Percentiles rank a stretch among this genome's conserved stretches.
phyloP scores from a whole-genome alignment of 352 stramenopile species.

The Phytophthora hybrid region DNA sequence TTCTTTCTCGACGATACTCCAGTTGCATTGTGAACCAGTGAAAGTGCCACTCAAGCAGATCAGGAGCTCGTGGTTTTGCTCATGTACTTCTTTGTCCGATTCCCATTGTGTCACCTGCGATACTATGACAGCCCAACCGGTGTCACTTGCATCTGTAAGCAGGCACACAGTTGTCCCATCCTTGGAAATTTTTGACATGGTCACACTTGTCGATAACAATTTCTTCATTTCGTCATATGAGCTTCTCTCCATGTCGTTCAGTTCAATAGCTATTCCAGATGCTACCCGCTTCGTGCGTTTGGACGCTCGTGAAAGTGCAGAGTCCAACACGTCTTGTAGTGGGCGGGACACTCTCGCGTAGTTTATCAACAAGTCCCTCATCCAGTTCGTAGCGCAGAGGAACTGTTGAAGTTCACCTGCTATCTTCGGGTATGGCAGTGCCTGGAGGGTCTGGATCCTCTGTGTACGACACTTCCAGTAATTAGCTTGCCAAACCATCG shows the following conservation, averaged over 20 bases:
- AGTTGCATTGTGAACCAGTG: neutral
- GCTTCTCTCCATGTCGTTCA: neutral
- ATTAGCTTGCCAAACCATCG: slow-evolving; percentile 32
- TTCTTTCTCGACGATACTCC: slow-evolving; percentile 11
- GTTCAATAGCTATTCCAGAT: neutral
- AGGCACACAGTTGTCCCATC: neutral
- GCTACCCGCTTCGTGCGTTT: neutral
- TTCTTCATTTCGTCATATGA: slow-evolving; percentile 2
- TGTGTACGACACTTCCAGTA: neutral
- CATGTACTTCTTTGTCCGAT: neutral
- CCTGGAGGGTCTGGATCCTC: neutral
- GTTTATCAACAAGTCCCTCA: neutral
- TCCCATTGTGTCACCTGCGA: neutral
- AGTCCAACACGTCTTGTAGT: slow-evolving; percentile 1
- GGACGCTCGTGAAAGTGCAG: neutral
- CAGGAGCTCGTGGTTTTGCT: slow-evolving; percentile 1
- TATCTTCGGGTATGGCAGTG: neutral
- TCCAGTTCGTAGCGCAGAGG: slow-evolving; percentile 6
- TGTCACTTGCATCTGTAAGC: slow-evolving; percentile 1
- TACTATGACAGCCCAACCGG: slow-evolving; percentile 2
- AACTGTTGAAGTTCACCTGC: slow-evolving; percentile 12
- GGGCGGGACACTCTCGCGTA: neutral
- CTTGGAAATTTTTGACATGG: neutral
- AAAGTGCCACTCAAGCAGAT: slow-evolving; percentile 10
- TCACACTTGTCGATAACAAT: neutral